A percentile compares a stretch with the other conserved stretches of the same genome.
Evolutionary conservation across 2,329 filamentous ascomycete genomes (phyloP).

Genomic region (Xylariaceae sp.): DNA sequence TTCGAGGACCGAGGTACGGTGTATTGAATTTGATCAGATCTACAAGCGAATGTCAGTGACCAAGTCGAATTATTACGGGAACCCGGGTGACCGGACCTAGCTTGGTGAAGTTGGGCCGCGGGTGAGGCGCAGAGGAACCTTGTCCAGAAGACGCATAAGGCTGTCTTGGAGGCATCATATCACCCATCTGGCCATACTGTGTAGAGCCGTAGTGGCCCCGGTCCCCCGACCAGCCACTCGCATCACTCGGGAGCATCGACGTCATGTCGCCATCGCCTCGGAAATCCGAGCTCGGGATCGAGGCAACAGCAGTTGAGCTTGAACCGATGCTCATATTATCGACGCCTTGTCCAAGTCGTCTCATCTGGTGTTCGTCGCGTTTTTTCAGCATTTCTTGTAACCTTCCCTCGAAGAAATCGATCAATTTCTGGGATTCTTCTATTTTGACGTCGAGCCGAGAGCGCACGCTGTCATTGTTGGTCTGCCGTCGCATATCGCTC

Average conservation of each 20-base stretch:
- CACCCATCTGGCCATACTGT: constrained; percentile 54
- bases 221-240: constrained; percentile 39
- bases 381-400: constrained; percentile 83
- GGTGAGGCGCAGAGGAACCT: constrained; percentile 61
- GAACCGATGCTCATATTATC: constrained; percentile 59
- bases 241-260: constrained; percentile 70
- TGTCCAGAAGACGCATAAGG: constrained; percentile 72
- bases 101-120: constrained; percentile 88
- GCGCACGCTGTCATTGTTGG: constrained; percentile 85
- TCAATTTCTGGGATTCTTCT: constrained; percentile 85
- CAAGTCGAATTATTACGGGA: not conserved
- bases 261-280: constrained; percentile 47
- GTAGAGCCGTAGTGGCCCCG: constrained; percentile 58
- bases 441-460: constrained; percentile 90
- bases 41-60: constrained; percentile 34
- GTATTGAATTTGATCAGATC: constrained; percentile 99
- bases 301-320: constrained; percentile 35
- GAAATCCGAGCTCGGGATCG: constrained; percentile 39
- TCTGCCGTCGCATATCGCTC: constrained; percentile 91
- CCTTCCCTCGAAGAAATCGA: constrained; percentile 92
- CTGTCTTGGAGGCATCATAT: constrained; percentile 73
- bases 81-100: constrained; percentile 58
- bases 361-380: constrained; percentile 34
- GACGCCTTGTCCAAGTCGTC: constrained; percentile 55
- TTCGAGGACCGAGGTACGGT: constrained; percentile 87